A percentile compares a stretch with the other conserved stretches of the same genome.
Conservation (phyloP, 1,139 yeast genomes). For the Starmera stellimalicola region DNA sequence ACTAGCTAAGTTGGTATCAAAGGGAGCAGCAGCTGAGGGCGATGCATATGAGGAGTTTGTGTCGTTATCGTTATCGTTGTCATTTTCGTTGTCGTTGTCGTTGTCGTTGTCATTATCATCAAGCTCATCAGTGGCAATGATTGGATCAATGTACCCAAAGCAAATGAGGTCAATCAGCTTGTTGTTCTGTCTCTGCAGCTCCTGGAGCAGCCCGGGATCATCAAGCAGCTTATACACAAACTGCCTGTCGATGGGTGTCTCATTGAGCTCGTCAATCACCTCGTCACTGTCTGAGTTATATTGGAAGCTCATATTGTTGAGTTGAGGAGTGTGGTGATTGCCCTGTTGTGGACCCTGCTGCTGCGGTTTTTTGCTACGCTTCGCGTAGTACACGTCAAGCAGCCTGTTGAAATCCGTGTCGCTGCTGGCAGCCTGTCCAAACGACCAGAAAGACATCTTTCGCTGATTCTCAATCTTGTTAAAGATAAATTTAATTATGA, state of each 20-base stretch:
- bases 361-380: conserved; percentile 1
- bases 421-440: conserved; percentile 24
- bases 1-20: too few species aligned
- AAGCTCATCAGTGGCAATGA: conserved; percentile 2
- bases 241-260: conserved; percentile 29
- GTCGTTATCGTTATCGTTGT: conserved; percentile 6
- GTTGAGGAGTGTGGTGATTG: background rate
- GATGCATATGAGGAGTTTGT: background rate
- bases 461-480: conserved; percentile 1
- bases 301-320: too few species aligned
- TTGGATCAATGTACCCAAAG: conserved; percentile 27
- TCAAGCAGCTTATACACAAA: conserved; percentile 65
- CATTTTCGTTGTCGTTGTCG: conserved; percentile 16
- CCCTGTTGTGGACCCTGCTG: background rate
- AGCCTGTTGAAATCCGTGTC: conserved; percentile 21
- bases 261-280: too few species aligned
- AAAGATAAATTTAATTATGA: conserved; percentile 8
- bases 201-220: conserved; percentile 44
- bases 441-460: conserved; percentile 32
- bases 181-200: conserved; percentile 35
- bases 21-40: background rate
- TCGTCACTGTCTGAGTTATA: too few species aligned
- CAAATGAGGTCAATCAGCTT: conserved; percentile 41
- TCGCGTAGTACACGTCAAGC: conserved; percentile 20
- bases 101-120: conserved; percentile 14